phyloP scores from a whole-genome alignment of 1,284 basidiomycete genomes.

The Tilletia setariae region DNA sequence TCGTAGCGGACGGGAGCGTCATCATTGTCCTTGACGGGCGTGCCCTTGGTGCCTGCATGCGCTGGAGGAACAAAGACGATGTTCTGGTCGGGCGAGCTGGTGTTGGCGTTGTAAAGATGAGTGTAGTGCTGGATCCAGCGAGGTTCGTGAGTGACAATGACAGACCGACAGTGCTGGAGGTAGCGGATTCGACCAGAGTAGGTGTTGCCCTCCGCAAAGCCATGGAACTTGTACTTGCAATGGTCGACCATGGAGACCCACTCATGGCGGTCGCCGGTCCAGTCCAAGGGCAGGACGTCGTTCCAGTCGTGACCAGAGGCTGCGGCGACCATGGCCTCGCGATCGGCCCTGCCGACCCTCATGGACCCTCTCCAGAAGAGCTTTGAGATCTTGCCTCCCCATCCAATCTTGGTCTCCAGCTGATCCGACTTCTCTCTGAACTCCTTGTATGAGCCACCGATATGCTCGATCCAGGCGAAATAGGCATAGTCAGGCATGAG shows the following conservation, averaged over 20 bases:
- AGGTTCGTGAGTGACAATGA: slow-evolving; percentile 47
- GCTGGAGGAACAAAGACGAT: slow-evolving; percentile 44
- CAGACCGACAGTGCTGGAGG: slow-evolving; percentile 44
- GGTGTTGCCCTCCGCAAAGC: slow-evolving; percentile 48
- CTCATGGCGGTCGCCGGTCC: slow-evolving; percentile 26
- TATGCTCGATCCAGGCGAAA: slow-evolving; percentile 36
- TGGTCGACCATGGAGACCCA: slow-evolving; percentile 44
- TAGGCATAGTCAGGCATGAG: slow-evolving; percentile 53
- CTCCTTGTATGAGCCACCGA: slow-evolving; percentile 38
- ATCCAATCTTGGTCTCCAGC: slow-evolving; percentile 34
- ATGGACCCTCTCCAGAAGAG: slow-evolving; percentile 47
- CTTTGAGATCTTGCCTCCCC: slow-evolving; percentile 35
- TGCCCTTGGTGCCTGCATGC: slow-evolving; percentile 19
- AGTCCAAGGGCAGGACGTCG: slow-evolving; percentile 38
- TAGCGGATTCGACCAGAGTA: slow-evolving; percentile 45
- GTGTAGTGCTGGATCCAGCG: slow-evolving; percentile 50
- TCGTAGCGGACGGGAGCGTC: slow-evolving; percentile 22
- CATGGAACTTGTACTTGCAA: slow-evolving; percentile 50
- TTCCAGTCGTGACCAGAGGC: slow-evolving; percentile 37
- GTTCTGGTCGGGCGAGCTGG: slow-evolving; percentile 45
- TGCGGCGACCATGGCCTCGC: slow-evolving; percentile 33
- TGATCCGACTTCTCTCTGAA: slow-evolving; percentile 30
- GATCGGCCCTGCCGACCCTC: slow-evolving; percentile 43
- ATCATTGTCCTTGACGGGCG: slow-evolving; percentile 31
- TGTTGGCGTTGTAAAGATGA: slow-evolving; percentile 45